These are phyloP conservation scores for Cytospora piceicola DNA, from an alignment of 2,329 filamentous ascomycete species.

Conservation along the genomic window DNA sequence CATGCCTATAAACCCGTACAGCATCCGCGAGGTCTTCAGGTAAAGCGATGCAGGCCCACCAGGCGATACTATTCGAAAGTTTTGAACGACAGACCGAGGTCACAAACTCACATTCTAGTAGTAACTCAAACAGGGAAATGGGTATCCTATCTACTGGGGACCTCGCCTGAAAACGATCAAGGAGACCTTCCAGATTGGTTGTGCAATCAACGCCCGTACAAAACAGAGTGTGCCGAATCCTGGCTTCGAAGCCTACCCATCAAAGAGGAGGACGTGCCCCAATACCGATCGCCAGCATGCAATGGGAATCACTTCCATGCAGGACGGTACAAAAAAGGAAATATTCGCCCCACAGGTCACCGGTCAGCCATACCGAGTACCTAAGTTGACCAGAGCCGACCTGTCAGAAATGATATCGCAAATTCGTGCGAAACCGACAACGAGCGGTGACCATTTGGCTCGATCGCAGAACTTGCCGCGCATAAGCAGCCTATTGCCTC, in stretches of 20 bases:
- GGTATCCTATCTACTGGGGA: slow-evolving; percentile 20
- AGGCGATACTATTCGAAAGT: background rate
- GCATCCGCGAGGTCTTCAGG: background rate
- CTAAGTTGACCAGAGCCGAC: background rate
- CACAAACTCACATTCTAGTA: background rate
- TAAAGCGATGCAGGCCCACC: background rate
- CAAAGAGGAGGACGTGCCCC: background rate
- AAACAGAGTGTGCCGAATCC: slow-evolving; percentile 4
- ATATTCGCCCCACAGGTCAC: background rate
- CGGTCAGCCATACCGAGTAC: slow-evolving; percentile 8
- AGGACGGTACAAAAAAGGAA: background rate
- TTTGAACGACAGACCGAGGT: background rate
- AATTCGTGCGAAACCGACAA: background rate
- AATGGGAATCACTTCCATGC: slow-evolving; percentile 2
- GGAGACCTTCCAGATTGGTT: background rate
- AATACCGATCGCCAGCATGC: background rate
- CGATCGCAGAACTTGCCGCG: background rate
- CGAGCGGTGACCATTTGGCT: background rate
- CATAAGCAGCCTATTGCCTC: slow-evolving; percentile 22
- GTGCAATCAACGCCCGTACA: slow-evolving; percentile 8
- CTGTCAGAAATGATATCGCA: slow-evolving; percentile 1
- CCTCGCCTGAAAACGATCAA: slow-evolving; percentile 8
- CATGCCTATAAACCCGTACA: background rate
- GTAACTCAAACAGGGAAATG: slow-evolving; percentile 10
- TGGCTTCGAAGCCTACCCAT: slow-evolving; percentile 10